Base-by-base conservation (phyloP, 2,329 filamentous ascomycete genomes). In the Alternaria sp. region DNA sequence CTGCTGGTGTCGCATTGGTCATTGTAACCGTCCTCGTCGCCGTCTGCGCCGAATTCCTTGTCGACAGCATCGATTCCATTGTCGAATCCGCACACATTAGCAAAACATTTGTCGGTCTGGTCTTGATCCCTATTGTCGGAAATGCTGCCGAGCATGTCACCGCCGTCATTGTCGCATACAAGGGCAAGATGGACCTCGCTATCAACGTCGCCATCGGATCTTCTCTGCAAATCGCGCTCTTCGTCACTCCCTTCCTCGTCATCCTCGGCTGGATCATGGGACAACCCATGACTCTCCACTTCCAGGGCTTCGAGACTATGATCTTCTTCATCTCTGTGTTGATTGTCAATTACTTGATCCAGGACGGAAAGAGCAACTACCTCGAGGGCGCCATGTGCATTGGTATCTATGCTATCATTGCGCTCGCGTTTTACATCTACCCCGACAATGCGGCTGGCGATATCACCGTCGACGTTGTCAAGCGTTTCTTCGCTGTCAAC, bases 261-360 rank as follows among this genome's bases (percentile, higher is more conserved):
- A 82, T 87, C 43, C 80, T 86, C 10, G 85, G 85, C 52, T 86
- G 85, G 85, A 81, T 83, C 69, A 83, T 87, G 59, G 81, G 79
- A 22, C 72, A 83, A 65, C 78, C 81, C 48, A 86, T 86, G 84
- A 83, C 90, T 28, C 84, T 96, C 34, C 93, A 94, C 81, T 96
- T 96, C 78, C 92, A 92, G 62, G 85, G 93, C 50, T 97, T 96
- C 79, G 92, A 96, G 85, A 96, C 92, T 0, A 91, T 95, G 22
- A 92, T 90, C 58, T 86, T 96, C 72, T 96, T 96, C 78, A 88
- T 94, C 53, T 91, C 89, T 53, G 89, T 93, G 8, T 89, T 96
- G 66, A 93, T 96, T 64, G 92, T 94, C 79, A 95, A 94, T 80
- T 96, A 95, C 75, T 81, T 96, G 61, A 92, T 96, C 50, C 83